Base-by-base conservation (phyloP, 129 eudicot species). In the Artemisia annua region DNA sequence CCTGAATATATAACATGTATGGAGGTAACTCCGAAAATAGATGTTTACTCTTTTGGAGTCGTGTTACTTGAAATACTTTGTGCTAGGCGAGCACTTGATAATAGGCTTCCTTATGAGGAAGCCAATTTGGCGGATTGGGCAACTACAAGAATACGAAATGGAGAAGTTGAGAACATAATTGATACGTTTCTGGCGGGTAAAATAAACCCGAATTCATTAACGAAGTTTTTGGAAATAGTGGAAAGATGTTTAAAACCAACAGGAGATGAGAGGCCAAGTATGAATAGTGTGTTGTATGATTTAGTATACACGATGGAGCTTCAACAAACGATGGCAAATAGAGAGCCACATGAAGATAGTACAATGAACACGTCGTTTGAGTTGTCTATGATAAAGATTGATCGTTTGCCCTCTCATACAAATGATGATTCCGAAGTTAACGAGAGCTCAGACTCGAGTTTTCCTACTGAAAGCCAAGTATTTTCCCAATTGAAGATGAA, bases 11-110 rank as follows among this genome's bases (percentile, higher is more conserved):
- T 63, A 48, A 67, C 70, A 59, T 81, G 84, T 66, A 71, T 79
- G 70, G 85, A 75, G 17, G 64, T 84, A 17, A 89, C 96, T n/a
- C 84, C 77, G 49, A 89, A 89, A 39, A 84, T 89, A 0, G 89
- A 86, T 50, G 91, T 89, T 22, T 89, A 86, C 71, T 79, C 91
- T 5, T 89, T 89, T 17, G 91, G 91, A 18, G 87, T 89, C 2
- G 96, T 89, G 16, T 73, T 89, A 22, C 81, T 89, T 2, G 92
- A 89, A 78, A 86, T 84, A 16, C 78, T 89, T 3, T 88, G 91
- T 32, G 91, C 91, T 1, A 82, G 91, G 72, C 85, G 85, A 0
- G 96, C 79, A 15, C 53, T 86, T 12, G 80, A 81, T 55, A 70
- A 54, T 3, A 75, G 17, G 48, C 85, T 79, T 69, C 86, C 90